Conservation (phyloP, 1,284 basidiomycete species). For the Cryptococcus wingfieldii region DNA sequence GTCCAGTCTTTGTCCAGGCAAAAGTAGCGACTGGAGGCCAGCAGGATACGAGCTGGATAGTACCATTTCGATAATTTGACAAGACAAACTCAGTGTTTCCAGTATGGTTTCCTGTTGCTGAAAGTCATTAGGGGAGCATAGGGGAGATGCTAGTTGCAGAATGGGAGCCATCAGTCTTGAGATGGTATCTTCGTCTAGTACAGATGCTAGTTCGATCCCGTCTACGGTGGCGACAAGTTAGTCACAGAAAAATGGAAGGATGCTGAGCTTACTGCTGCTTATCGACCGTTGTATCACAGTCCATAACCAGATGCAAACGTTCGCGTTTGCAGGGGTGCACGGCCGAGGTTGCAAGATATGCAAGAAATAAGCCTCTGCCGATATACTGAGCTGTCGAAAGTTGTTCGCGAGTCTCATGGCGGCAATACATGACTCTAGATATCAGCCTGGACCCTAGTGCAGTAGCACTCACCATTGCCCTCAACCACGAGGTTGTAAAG, state of each 20-base stretch:
- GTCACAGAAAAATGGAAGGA: too few relatives aligned
- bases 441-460: neutral
- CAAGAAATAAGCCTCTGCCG: too few relatives aligned
- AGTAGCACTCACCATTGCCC: constrained; percentile 25
- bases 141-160: neutral
- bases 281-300: neutral
- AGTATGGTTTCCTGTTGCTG: neutral
- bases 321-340: neutral
- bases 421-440: constrained; percentile 9
- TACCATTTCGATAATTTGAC: neutral
- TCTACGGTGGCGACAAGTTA: neutral
- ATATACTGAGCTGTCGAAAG: neutral
- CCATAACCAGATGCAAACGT: constrained; percentile 10
- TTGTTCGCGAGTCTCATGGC: constrained; percentile 2
- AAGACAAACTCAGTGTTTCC: neutral
- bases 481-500: constrained; percentile 34
- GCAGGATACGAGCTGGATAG: neutral
- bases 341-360: too few relatives aligned
- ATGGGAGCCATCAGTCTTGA: neutral
- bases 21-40: too few relatives aligned
- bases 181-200: neutral
- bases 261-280: too few relatives aligned
- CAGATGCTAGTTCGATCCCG: neutral
- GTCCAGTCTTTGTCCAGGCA: neutral
- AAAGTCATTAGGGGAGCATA: neutral